A percentile compares a stretch with the other conserved stretches of the same genome.
Conservation (phyloP, 305 asterid species). For the Fraxinus paxiana region DNA sequence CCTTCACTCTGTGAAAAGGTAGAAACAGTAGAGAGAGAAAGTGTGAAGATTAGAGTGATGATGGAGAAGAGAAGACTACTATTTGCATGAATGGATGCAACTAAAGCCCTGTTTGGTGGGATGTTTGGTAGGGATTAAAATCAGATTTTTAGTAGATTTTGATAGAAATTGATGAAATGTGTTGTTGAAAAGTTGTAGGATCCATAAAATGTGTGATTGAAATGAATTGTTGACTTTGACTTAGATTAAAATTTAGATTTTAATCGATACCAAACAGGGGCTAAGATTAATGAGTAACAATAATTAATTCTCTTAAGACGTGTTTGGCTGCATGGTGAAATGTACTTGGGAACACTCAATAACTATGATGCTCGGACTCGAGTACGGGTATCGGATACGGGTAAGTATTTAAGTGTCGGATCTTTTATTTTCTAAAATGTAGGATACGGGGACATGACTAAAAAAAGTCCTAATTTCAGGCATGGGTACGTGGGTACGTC, state of each 20-base stretch:
- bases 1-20: neutral
- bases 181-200: too few species aligned
- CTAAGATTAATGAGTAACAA: conserved; percentile 14
- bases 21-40: conserved; percentile 6
- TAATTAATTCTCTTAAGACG: neutral
- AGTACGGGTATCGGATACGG: too few species aligned
- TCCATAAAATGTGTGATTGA: neutral
- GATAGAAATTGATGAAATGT: neutral
- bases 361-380: too few species aligned
- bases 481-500: too few species aligned
- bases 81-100: neutral
- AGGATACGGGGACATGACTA: too few species aligned
- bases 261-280: neutral
- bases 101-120: neutral
- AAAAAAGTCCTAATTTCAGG: too few species aligned
- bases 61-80: neutral
- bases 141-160: neutral
- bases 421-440: too few species aligned
- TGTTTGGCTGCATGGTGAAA: neutral
- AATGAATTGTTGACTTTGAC: neutral
- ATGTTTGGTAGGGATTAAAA: neutral
- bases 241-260: neutral
- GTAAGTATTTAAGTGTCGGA: too few species aligned
- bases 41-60: neutral
- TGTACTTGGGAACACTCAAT: neutral